Evolutionary conservation across 768 basidiomycete species (phyloP).

Genomic region (Harrya chromipes): DNA sequence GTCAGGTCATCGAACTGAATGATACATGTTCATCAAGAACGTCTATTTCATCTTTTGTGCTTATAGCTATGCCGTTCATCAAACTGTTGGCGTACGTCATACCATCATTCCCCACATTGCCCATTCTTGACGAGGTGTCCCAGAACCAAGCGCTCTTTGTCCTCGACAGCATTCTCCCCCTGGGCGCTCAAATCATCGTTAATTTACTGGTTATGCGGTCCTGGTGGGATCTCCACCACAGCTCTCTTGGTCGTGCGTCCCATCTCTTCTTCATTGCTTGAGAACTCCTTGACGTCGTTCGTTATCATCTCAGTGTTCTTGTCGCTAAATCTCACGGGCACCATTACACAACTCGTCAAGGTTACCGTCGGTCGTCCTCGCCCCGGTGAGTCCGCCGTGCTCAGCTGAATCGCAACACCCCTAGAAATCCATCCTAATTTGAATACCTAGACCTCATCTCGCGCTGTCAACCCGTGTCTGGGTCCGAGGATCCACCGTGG

Average conservation of each 20-base stretch:
- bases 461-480: conserved; percentile 60
- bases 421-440: not conserved
- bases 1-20: conserved; percentile 6
- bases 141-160: conserved; percentile 42
- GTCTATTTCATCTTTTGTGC: not conserved
- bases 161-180: conserved; percentile 52
- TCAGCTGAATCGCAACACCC: not conserved
- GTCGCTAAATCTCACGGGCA: conserved; percentile 67
- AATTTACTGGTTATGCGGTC: conserved; percentile 70
- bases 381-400: conserved; percentile 49
- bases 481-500: conserved; percentile 62
- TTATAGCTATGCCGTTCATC: conserved; percentile 58
- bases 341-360: conserved; percentile 81
- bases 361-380: conserved; percentile 86
- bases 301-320: conserved; percentile 50
- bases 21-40: not conserved
- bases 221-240: conserved; percentile 87
- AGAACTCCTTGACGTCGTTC: not conserved
- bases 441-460: conserved; percentile 24
- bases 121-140: not conserved
- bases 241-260: conserved; percentile 34
- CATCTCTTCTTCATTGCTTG: not conserved
- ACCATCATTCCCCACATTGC: not conserved
- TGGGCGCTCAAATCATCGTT: conserved; percentile 62
- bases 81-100: conserved; percentile 56